Conservation (phyloP, 768 basidiomycete species). For the Kwoniella botswanensis region DNA sequence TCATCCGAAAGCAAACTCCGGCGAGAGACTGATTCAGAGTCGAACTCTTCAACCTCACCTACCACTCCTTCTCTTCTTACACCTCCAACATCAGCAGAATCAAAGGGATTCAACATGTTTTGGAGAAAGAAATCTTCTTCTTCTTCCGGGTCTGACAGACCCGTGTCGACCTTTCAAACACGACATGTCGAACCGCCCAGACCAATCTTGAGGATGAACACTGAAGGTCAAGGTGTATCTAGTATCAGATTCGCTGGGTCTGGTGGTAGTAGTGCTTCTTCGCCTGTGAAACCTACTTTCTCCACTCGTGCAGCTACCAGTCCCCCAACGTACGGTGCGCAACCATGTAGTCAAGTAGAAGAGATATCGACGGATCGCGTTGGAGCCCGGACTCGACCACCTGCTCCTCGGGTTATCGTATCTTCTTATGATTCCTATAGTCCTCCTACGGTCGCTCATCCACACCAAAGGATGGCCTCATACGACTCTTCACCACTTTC, state of each 20-base stretch:
- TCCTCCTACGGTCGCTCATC: background rate
- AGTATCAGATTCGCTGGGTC: constrained; percentile 24
- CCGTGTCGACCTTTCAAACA: background rate
- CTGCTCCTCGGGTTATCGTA: constrained; percentile 24
- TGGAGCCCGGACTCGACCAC: constrained; percentile 6
- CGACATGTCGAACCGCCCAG: constrained; percentile 19
- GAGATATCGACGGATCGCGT: constrained; percentile 3
- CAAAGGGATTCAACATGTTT: constrained; percentile 33
- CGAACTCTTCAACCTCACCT: background rate
- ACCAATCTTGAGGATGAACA: constrained; percentile 27
- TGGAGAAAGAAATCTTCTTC: constrained; percentile 30
- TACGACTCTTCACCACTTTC: constrained; percentile 22
- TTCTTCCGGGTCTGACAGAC: background rate
- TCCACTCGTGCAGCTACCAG: background rate
- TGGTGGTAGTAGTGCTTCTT: constrained; percentile 2
- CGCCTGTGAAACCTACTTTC: constrained; percentile 8
- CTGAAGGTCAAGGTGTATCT: constrained; percentile 23
- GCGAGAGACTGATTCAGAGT: background rate
- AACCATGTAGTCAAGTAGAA: background rate
- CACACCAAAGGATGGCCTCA: constrained; percentile 24
- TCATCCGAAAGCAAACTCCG: constrained; percentile 26
- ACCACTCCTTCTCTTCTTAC: background rate
- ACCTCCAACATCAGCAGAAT: background rate
- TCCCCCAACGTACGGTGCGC: background rate
- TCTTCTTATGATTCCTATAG: constrained; percentile 24